A percentile compares a stretch with the other conserved stretches of the same genome.
phyloP scores from a whole-genome alignment of 495 filamentous ascomycete genomes.

The Aspergillus campestris region DNA sequence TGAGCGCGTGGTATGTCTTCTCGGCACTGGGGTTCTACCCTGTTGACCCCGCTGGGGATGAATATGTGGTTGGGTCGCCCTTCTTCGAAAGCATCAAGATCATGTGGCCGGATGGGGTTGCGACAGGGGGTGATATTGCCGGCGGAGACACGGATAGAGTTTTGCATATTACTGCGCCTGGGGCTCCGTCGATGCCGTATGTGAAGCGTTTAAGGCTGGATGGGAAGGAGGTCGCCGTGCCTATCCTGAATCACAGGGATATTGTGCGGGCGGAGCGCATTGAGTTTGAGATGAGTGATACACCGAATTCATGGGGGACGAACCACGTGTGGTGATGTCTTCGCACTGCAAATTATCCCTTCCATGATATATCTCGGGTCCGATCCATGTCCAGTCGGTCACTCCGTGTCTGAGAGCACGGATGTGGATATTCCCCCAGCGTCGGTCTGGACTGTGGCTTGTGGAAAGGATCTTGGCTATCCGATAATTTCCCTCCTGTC shows the following conservation, averaged over 20 bases:
- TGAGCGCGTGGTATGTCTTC: slow-evolving; percentile 23
- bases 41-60: slow-evolving; percentile 19
- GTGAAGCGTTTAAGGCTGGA: slow-evolving; percentile 12
- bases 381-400: too few relatives aligned
- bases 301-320: slow-evolving; percentile 14
- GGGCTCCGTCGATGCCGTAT: slow-evolving; percentile 15
- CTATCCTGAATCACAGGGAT: slow-evolving; percentile 11
- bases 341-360: too few relatives aligned
- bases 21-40: slow-evolving; percentile 22
- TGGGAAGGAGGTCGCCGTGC: slow-evolving; percentile 5
- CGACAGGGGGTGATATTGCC: slow-evolving; percentile 9
- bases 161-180: slow-evolving; percentile 14
- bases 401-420: too few relatives aligned
- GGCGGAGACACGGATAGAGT: slow-evolving; percentile 2
- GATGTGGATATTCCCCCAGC: too few relatives aligned
- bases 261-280: slow-evolving; percentile 12
- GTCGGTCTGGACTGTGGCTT: too few relatives aligned
- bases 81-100: slow-evolving; percentile 20
- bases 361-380: too few relatives aligned
- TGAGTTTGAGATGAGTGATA: slow-evolving; percentile 19
- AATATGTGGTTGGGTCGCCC: slow-evolving; percentile 18
- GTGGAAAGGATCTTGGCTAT: too few relatives aligned
- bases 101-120: slow-evolving; percentile 8
- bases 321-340: not conserved
- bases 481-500: too few relatives aligned